A percentile compares a stretch with the other conserved stretches of the same genome.
phyloP scores from a whole-genome alignment of 192 early-diverging fungal genomes.

The Lobosporangium transversale region DNA sequence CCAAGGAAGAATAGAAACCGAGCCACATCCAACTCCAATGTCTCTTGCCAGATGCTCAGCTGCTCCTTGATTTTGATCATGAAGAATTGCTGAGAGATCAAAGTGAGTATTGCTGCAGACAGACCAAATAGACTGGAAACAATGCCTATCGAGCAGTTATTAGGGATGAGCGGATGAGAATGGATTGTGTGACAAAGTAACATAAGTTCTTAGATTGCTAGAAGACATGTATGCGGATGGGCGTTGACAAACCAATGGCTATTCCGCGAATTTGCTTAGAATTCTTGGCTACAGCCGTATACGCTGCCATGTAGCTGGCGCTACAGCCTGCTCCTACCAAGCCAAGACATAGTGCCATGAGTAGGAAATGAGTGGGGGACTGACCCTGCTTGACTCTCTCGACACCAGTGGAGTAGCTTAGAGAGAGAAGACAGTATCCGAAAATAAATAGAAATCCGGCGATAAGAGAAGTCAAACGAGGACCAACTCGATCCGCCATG shows the following conservation, averaged over 20 bases:
- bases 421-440: conserved; percentile 31
- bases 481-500: conserved; percentile 43
- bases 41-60: background rate
- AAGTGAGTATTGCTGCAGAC: conserved; percentile 26
- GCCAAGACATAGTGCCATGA: conserved; percentile 23
- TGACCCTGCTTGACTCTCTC: conserved; percentile 9
- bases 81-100: conserved; percentile 25
- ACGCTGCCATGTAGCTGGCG: conserved; percentile 48
- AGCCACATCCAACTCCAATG: conserved; percentile 17
- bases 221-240: no score
- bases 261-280: conserved; percentile 20
- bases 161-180: background rate
- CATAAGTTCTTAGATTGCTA: background rate
- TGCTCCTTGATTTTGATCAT: background rate
- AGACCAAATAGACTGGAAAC: conserved; percentile 46
- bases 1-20: conserved; percentile 35
- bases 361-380: conserved; percentile 19
- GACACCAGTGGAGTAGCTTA: conserved; percentile 12
- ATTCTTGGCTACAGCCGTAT: conserved; percentile 39
- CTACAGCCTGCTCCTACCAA: conserved; percentile 35
- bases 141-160: conserved; percentile 12
- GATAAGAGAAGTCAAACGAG: conserved; percentile 19
- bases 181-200: background rate
- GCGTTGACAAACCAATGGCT: conserved; percentile 40
- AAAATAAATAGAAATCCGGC: conserved; percentile 13